These are phyloP conservation scores for Angophora floribunda DNA, from an alignment of 345 rosid species.

Conservation along the genomic window DNA sequence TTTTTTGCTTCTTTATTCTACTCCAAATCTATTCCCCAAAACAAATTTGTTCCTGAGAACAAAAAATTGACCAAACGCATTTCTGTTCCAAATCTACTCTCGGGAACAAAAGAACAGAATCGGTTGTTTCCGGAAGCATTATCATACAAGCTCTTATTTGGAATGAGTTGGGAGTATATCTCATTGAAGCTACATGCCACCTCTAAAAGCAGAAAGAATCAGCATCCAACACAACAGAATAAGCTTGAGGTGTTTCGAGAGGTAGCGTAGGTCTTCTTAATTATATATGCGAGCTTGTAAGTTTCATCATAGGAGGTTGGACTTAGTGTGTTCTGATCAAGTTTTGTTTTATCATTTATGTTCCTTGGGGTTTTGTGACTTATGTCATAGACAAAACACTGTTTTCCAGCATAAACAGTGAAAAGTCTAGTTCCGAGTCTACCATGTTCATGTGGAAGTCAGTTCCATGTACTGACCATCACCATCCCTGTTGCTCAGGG, in stretches of 20 bases:
- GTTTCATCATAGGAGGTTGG: neutral
- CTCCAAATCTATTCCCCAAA: too few species aligned
- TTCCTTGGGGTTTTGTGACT: neutral
- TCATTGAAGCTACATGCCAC: neutral
- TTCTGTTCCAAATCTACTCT: too few species aligned
- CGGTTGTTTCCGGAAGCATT: too few species aligned
- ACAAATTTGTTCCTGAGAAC: too few species aligned
- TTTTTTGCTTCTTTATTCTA: too few species aligned
- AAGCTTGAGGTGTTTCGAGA: neutral
- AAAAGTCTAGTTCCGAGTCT: neutral
- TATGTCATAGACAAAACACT: neutral
- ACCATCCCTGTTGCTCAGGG: constrained; percentile 5
- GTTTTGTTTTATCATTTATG: neutral
- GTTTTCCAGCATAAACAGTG: neutral
- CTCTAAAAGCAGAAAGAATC: neutral
- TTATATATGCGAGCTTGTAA: neutral
- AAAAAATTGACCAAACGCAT: too few species aligned
- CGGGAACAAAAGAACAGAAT: too few species aligned
- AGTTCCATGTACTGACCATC: neutral
- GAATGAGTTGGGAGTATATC: neutral
- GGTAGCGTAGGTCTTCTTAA: neutral
- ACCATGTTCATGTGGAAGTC: neutral
- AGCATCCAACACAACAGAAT: neutral
- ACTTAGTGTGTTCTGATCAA: neutral
- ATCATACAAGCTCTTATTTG: too few species aligned